phyloP scores from a whole-genome alignment of 805 yeast genomes.

The Teunomyces lycoperdinae region DNA sequence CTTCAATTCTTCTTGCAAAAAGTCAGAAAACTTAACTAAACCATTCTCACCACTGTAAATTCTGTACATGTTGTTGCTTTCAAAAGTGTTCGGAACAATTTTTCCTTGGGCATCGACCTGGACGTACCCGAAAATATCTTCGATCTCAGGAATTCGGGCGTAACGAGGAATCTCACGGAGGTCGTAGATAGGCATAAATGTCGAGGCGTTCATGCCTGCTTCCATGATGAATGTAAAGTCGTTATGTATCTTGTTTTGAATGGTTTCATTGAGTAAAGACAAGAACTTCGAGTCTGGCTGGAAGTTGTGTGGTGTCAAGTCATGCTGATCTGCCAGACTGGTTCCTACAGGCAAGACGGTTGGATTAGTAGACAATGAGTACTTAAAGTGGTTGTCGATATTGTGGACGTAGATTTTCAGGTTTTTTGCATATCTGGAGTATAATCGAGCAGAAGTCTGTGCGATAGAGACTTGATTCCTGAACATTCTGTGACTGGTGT shows the following conservation, averaged over 20 bases:
- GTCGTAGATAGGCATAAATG: slow-evolving; percentile 71
- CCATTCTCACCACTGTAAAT: slow-evolving; percentile 46
- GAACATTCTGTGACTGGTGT: background rate
- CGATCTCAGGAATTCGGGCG: slow-evolving; percentile 67
- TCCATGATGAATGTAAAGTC: slow-evolving; percentile 58
- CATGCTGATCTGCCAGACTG: background rate
- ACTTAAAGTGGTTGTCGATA: slow-evolving; percentile 6
- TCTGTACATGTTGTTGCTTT: slow-evolving; percentile 59
- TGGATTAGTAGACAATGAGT: slow-evolving; percentile 10
- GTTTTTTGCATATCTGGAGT: slow-evolving; percentile 3
- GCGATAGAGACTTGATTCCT: background rate
- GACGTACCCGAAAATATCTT: slow-evolving; percentile 69
- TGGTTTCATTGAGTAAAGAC: slow-evolving; percentile 22
- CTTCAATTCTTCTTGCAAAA: slow-evolving; percentile 38
- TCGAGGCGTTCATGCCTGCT: slow-evolving; percentile 49
- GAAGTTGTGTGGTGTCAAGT: slow-evolving; percentile 22
- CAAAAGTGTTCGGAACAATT: slow-evolving; percentile 54
- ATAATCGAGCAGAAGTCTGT: background rate
- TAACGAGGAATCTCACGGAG: slow-evolving; percentile 60
- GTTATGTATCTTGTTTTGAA: slow-evolving; percentile 23
- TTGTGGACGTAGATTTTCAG: slow-evolving; percentile 10
- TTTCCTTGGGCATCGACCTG: slow-evolving; percentile 53
- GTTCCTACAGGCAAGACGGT: slow-evolving; percentile 9
- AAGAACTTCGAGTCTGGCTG: slow-evolving; percentile 26
- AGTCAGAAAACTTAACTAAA: slow-evolving; percentile 51